Evolutionary conservation across 495 filamentous ascomycete species (phyloP).

Genomic region (Penicillium paxilli): DNA sequence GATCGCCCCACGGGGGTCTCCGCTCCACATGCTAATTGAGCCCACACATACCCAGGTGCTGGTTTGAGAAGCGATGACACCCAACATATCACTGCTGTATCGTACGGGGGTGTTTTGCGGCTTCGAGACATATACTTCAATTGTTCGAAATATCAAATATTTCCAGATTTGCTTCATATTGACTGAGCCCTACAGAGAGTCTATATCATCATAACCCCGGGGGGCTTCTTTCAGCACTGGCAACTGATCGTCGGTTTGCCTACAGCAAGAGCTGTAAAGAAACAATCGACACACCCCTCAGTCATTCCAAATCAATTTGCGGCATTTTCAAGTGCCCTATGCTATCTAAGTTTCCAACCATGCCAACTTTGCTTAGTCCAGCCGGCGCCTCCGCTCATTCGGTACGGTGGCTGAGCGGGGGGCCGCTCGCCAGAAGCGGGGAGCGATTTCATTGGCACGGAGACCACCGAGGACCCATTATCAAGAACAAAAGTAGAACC

Average conservation of each 20-base stretch:
- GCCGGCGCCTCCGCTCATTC: slow-evolving; percentile 4
- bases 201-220: too few relatives aligned
- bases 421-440: slow-evolving; percentile 4
- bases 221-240: too few relatives aligned
- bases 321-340: background rate
- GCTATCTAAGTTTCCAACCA: slow-evolving; percentile 7
- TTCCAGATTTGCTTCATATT: too few relatives aligned
- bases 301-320: background rate
- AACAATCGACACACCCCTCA: background rate
- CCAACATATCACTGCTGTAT: too few relatives aligned
- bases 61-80: too few relatives aligned
- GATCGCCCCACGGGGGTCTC: slow-evolving; percentile 16
- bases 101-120: too few relatives aligned
- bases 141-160: too few relatives aligned
- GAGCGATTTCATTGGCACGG: slow-evolving; percentile 11
- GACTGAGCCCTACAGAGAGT: too few relatives aligned
- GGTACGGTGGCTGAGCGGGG: background rate
- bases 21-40: slow-evolving; percentile 14
- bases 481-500: background rate
- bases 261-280: too few relatives aligned
- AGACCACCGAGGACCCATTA: slow-evolving; percentile 13
- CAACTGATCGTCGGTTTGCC: too few relatives aligned
- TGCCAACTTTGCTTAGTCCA: slow-evolving; percentile 16
- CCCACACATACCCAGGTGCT: too few relatives aligned
- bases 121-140: too few relatives aligned